Evolutionary conservation across 176 grass and related monocot genomes (phyloP).

Genomic region (Elaeis guineensis): DNA sequence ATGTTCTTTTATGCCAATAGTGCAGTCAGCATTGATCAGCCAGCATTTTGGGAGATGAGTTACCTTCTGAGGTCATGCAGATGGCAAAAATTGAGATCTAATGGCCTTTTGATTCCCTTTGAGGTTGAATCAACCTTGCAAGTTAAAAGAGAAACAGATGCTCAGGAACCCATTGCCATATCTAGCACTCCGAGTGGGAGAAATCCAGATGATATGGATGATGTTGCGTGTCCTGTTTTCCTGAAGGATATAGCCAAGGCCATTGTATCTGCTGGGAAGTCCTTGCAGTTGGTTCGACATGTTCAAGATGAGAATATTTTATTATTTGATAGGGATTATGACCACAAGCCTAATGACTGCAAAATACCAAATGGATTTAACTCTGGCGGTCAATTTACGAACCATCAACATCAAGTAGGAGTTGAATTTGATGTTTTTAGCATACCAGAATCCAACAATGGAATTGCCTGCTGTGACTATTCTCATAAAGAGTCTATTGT

Average conservation of each 20-base stretch:
- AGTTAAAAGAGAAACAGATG: slow-evolving; percentile 34
- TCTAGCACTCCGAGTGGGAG: slow-evolving; percentile 19
- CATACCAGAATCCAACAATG: slow-evolving; percentile 11
- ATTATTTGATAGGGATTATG: slow-evolving; percentile 18
- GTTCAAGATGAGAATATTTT: slow-evolving; percentile 33
- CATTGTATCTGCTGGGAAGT: slow-evolving; percentile 58
- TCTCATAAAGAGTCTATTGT: slow-evolving; percentile 22
- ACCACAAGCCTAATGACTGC: neutral
- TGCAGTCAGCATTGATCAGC: slow-evolving; percentile 68
- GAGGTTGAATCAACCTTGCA: slow-evolving; percentile 23
- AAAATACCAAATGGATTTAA: slow-evolving; percentile 11
- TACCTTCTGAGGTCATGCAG: slow-evolving; percentile 49
- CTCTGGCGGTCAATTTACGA: neutral
- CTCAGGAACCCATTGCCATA: slow-evolving; percentile 24
- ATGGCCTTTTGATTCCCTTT: slow-evolving; percentile 14
- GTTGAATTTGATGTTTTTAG: slow-evolving; percentile 18
- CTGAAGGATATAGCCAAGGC: slow-evolving; percentile 26
- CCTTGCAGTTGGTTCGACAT: slow-evolving; percentile 81
- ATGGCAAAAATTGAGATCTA: slow-evolving; percentile 26
- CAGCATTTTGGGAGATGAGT: slow-evolving; percentile 93
- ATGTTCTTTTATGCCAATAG: slow-evolving; percentile 88
- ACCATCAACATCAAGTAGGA: slow-evolving; percentile 16
- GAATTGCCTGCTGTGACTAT: slow-evolving; percentile 14
- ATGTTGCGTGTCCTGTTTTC: slow-evolving; percentile 47
- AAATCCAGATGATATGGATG: slow-evolving; percentile 36